Evolutionary conservation across 306 rosid genomes (phyloP), one percentile per base, ranked within the genome.

Genomic region (Cucurbita ficifolia): DNA sequence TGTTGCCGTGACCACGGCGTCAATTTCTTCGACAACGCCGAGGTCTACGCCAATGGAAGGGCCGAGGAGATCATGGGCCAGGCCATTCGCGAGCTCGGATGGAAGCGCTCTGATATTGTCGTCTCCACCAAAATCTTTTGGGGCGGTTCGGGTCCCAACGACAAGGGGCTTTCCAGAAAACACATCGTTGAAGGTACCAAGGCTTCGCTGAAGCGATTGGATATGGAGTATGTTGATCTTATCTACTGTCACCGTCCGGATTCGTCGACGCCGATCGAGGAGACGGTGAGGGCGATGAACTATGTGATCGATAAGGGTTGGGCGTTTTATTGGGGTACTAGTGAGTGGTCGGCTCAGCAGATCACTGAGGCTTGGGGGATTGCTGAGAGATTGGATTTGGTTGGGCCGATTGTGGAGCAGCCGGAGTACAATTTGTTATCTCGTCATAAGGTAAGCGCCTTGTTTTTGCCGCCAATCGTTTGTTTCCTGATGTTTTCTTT

Each of bases 31-130:
- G 99, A 95, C 89, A 95, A 95, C 84, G 99, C 99, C 17, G 99
- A 95, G 80, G 95, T 95, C 69, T 95, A 91, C 83, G 99, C 99
- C 19, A 89, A 87, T 54, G 99, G 99, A 17, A 81, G 99, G 0
- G 97, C 99, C 1, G 99, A 95, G 77, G 99, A 95, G 83, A 95
- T 95, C 85, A 95, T 95, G 99, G 99, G 99, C 0, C 99, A 95
- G 57, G 96, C 99, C 33, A 86, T 95, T 11, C 88, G 97, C 0
- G 96, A 88, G 57, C 87, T 95, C 0, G 99, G 97, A 0, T 95
- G 99, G 99, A 90, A 87, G 80, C 87, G 99, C 8, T 95, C 99
- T 0, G 99, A 95, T 81, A 45, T 95, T 11, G 99, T 95, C 16
- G 72, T 91, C n/a, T 91, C 99, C 8, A 95, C 99, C 45, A 95